These are phyloP conservation scores for Starmera amethionina DNA, from an alignment of 805 yeast species.

Conservation along the genomic window DNA sequence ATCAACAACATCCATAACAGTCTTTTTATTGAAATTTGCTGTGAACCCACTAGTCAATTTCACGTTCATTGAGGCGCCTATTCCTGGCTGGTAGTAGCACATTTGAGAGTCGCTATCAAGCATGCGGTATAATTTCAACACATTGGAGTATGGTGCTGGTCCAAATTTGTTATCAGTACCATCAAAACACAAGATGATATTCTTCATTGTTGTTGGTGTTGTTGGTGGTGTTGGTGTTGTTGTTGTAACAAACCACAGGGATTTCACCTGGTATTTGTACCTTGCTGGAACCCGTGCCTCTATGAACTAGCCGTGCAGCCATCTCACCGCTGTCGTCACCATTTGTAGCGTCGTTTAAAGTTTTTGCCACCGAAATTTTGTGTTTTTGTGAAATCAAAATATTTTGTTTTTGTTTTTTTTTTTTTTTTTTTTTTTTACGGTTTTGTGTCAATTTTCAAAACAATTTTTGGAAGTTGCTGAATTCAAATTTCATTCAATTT, in stretches of 20 bases:
- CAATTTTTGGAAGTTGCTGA: constrained; percentile 6
- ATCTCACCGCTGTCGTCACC: too few relatives aligned
- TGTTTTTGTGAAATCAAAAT: too few relatives aligned
- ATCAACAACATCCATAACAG: constrained; percentile 24
- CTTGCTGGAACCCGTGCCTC: too few relatives aligned
- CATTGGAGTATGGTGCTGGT: constrained; percentile 42
- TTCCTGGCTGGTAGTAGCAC: constrained; percentile 62
- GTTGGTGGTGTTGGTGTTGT: too few relatives aligned
- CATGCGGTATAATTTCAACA: constrained; percentile 41
- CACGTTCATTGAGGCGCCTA: constrained; percentile 42
- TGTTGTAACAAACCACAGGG: too few relatives aligned
- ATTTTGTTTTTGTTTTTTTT: too few relatives aligned
- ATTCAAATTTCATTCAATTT: not conserved
- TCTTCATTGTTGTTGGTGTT: constrained; percentile 23
- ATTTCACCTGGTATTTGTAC: too few relatives aligned
- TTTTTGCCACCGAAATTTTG: too few relatives aligned
- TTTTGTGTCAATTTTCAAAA: not conserved
- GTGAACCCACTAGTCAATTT: constrained; percentile 19
- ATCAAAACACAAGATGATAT: constrained; percentile 49
- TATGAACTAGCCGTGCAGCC: too few relatives aligned
- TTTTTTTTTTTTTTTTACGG: too few relatives aligned
- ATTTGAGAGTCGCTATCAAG: constrained; percentile 40
- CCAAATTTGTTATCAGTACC: constrained; percentile 57
- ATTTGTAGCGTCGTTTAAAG: too few relatives aligned
- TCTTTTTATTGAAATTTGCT: constrained; percentile 10